Base-by-base conservation (phyloP, 2,329 filamentous ascomycete species). In the Monilinia aucupariae region DNA sequence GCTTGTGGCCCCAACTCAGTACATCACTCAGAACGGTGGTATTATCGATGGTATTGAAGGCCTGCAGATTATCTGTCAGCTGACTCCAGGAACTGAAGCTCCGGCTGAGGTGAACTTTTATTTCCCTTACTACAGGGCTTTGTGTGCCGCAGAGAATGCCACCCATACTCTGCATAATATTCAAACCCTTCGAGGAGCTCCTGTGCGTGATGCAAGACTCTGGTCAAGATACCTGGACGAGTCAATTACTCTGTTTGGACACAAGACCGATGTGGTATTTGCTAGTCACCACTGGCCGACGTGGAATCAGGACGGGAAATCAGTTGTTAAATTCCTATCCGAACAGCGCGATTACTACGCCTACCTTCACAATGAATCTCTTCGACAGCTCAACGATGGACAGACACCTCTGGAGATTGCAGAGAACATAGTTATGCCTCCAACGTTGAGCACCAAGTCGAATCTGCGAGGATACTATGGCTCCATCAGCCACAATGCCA, bases 131-230 rank as follows among this genome's bases (percentile, higher is more conserved):
- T 68, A 72, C 43, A 66, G 66, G 8, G 76, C 77, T 1, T 67
- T 80, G 0, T 77, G 70, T 61, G 71, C 76, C 12, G 70, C 77
- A 0, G 78, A 79, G 65, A 72, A 68, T 37, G 74, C 76, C 3
- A 78, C 75, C 1, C 73, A 79, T 60, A 71, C 66, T 17, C 65
- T 79, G 63, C 77, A 79, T 66, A 79, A 79, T 64, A 75, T 79
- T 63, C 64, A 74, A 7, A 79, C 77, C 0, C 70, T 78, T 17
- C 73, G 77, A 0, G 78, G 78, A 2, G 77, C 76, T 3, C 67
- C 68, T 6, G 77, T 79, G 3, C 71, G 77, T 13, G 77, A 79
- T 65, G 72, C 77, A 0, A 73, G 75, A 30, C 70, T 69, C 1
- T 79, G 77, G 77, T 72, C 75, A 3, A 64, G 68, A 20, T 76